Conservation (phyloP, 1,284 basidiomycete species). For the Ganoderma resinaceum region DNA sequence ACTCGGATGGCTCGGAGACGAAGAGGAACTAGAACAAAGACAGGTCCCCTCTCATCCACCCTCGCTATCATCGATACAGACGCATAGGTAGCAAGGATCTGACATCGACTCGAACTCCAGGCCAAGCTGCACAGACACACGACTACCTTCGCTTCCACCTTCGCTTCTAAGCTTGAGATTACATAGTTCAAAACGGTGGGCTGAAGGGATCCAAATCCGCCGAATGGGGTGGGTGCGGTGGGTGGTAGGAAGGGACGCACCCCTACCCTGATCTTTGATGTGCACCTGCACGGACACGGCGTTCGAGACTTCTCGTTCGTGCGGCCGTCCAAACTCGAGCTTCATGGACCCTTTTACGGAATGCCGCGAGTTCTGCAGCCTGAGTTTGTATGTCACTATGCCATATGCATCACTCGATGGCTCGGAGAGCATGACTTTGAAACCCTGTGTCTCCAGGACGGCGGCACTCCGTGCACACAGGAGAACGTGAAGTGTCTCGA, state of each 20-base stretch:
- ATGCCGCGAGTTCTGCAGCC: not conserved
- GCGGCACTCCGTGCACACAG: not conserved
- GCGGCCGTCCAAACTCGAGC: not conserved
- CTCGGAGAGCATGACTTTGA: not conserved
- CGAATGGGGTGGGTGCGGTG: not conserved
- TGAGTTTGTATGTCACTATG: slow-evolving; percentile 1
- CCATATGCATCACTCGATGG: not conserved
- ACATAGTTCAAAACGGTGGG: not conserved
- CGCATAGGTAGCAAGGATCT: not conserved
- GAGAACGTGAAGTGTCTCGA: not conserved
- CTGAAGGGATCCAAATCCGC: not conserved
- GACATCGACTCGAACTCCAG: slow-evolving; percentile 2
- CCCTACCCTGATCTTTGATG: not conserved
- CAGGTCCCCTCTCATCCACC: not conserved
- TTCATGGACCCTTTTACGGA: not conserved
- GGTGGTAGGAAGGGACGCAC: too few relatives aligned
- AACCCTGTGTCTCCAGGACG: not conserved
- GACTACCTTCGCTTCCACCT: not conserved
- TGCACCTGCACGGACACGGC: not conserved
- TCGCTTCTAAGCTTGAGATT: not conserved
- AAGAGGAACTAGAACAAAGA: too few relatives aligned
- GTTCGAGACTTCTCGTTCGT: not conserved
- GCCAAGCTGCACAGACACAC: not conserved
- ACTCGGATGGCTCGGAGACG: too few relatives aligned
- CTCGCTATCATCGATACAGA: not conserved